These are phyloP conservation scores for Ganoderma boninense DNA, from an alignment of 1,284 basidiomycete genomes.

Conservation along the genomic window DNA sequence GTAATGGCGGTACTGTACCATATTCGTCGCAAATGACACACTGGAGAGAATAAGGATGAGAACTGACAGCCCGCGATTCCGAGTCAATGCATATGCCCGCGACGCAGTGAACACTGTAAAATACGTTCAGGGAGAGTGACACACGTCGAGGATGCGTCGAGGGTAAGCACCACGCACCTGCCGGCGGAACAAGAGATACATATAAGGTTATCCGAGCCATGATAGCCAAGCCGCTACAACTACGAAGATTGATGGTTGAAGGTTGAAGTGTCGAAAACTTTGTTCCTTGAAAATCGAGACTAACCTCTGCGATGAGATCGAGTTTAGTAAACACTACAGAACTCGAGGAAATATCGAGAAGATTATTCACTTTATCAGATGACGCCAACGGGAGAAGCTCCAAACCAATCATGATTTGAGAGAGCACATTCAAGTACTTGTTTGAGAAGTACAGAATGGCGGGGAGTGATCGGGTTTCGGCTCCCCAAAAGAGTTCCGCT, in stretches of 20 bases:
- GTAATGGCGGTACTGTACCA: not conserved
- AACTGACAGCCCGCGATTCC: not conserved
- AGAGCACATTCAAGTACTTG: not conserved
- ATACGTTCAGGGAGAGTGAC: not conserved
- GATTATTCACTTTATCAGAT: too few relatives aligned
- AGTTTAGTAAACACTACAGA: too few relatives aligned
- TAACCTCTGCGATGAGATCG: not conserved
- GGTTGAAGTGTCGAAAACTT: too few relatives aligned
- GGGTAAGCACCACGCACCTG: not conserved
- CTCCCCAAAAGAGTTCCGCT: not conserved
- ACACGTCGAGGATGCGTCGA: not conserved
- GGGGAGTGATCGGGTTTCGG: not conserved
- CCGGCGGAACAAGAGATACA: not conserved
- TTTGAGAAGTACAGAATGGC: not conserved
- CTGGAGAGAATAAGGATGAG: not conserved
- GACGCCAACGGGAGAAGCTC: not conserved
- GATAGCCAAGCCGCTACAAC: not conserved
- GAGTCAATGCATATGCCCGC: not conserved
- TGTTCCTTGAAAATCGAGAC: not conserved
- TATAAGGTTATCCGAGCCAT: not conserved
- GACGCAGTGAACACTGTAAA: not conserved
- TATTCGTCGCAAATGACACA: not conserved
- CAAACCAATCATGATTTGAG: not conserved
- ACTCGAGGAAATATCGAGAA: too few relatives aligned
- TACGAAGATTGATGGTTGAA: not conserved